Evolutionary conservation across 768 basidiomycete species (phyloP), one percentile per base, ranked within the genome.

Genomic region (Guyanaporus albipodus): DNA sequence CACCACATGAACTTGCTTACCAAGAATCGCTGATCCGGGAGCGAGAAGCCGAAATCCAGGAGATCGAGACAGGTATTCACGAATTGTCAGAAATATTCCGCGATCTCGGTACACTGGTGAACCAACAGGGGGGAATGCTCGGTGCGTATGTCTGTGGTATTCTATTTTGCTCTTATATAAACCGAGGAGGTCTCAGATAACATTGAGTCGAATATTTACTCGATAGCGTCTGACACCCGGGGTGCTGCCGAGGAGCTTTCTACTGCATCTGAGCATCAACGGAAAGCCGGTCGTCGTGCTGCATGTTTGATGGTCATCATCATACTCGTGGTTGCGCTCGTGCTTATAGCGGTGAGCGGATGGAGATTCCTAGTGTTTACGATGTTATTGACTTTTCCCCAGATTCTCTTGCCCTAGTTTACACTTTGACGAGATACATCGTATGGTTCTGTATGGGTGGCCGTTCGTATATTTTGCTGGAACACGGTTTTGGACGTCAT

Each of bases 51-150:
- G 96, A 98, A 60, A 98, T 98, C 44, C 81, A 88, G 41, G 93
- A 97, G 62, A 99, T 99, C 42, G 96, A 99, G 67, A 84, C 82
- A 7, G 95, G 96, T 7, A 97, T 99, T 45, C 91, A 95, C 59
- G 95, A 99, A 66, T 69, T 99, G 37, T 80, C 89, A 22, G 91
- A 97, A 67, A 97, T 99, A 61, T 98, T 99, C 76, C 81, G 89
- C 40, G 94, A 98, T 68, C 71, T 99, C 37, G 95, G 94, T 35
- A 94, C 92, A 14, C 75, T 99, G 37, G 94, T 99, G 2, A 81
- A 83, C 49, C 91, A 97, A 63, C 96, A 99, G 65, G 94, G 94
- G 11, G 80, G 81, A 41, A 91, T 98, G 88, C 72, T 99, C 42
- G 94, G 95, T 95, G 54, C 42, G 85, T 70, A 18, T 11, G 6